Evolutionary conservation across 2,329 filamentous ascomycete genomes (phyloP).

Genomic region (Claviceps fusiformis): DNA sequence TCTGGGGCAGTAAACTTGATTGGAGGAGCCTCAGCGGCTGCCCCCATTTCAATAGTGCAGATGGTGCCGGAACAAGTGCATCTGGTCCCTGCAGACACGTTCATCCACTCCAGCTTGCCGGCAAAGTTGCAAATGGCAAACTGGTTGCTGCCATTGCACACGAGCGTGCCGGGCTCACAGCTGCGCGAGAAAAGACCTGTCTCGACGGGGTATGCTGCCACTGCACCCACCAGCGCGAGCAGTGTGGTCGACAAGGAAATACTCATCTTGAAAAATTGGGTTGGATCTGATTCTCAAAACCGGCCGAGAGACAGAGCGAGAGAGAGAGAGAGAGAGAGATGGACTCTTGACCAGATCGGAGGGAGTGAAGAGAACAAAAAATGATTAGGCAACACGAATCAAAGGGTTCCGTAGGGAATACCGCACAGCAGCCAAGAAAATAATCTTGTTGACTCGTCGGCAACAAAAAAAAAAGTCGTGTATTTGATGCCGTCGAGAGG

Average conservation of each 20-base stretch:
- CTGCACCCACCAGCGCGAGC: not conserved
- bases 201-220: slow-evolving; percentile 1
- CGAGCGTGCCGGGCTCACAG: slow-evolving; percentile 1
- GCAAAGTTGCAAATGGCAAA: slow-evolving; percentile 1
- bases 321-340: too few species aligned
- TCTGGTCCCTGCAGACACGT: not conserved
- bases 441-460: too few species aligned
- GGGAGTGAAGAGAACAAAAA: too few species aligned
- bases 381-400: too few species aligned
- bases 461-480: too few species aligned
- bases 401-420: too few species aligned
- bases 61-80: not conserved
- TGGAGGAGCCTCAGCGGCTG: not conserved
- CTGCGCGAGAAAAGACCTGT: not conserved
- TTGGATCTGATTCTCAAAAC: not conserved
- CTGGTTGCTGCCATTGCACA: slow-evolving; percentile 1
- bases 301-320: not conserved
- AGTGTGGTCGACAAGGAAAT: not conserved
- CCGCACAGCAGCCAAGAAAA: too few species aligned
- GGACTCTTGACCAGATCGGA: too few species aligned
- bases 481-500: too few species aligned
- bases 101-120: not conserved
- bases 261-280: not conserved
- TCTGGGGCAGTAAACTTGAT: too few species aligned
- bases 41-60: not conserved